Evolutionary conservation across 495 filamentous ascomycete genomes (phyloP), one percentile per base, ranked within the genome.

Genomic region (Pyronema domesticum): DNA sequence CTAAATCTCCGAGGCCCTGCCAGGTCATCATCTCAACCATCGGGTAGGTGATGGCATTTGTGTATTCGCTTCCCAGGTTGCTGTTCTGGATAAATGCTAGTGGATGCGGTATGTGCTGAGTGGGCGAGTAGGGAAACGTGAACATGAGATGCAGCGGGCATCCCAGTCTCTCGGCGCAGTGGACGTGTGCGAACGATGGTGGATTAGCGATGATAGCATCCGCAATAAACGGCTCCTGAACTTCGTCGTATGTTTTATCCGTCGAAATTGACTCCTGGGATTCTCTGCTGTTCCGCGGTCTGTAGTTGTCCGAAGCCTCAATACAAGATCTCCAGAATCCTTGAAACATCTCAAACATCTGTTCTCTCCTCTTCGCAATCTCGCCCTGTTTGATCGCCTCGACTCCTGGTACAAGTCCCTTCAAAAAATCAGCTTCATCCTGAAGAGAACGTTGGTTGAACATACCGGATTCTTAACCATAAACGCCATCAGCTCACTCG

Each of bases 401-500:
- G 17, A 85, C 62, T 1, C 70, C 74, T 0, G 82, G 82, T 42
- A 86, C 77, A 64, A 86, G 67, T 0, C 81, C 80, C 61, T 64
- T 15, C 4, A 37, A 35, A 35, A 37, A 36, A 45, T 63, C 52
- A 63, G 37, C 15, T 40, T 42, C 23, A 30, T 30, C 23, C 1
- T 1, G 5, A 30, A 30, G 5, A 30, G 5, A 30, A 30, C 1
- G 5, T 35, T 11, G 17, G 10, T 6, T 10, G 15, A 23, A 55
- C 61, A 44, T 33, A 64, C 61, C 0, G 82, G 82, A 66, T 86
- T 83, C 65, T 85, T 85, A 37, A 86, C 82, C 82, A 85, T 85
- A 60, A 83, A 86, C 3, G 82, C 82, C 82, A 86, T 86, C 36
- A 86, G 64, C 67, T 86, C 79, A 1, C 79, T 73, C 4, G 82